These are phyloP conservation scores for Tremella yokohamensis DNA, from an alignment of 768 basidiomycete genomes.

Conservation along the genomic window DNA sequence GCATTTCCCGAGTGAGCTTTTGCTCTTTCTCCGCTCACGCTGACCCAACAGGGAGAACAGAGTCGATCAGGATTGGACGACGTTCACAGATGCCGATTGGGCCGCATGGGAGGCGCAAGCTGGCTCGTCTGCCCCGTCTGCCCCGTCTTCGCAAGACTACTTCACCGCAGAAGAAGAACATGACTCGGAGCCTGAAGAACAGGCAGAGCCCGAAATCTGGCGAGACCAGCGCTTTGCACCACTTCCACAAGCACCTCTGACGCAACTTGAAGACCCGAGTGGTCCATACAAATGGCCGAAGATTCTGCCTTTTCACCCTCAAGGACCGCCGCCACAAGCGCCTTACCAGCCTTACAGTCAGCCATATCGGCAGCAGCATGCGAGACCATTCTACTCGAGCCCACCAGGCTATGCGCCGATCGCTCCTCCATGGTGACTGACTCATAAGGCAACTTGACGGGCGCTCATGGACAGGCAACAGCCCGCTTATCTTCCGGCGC, in stretches of 20 bases:
- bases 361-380: neutral
- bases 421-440: neutral
- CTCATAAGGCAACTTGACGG: neutral
- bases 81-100: neutral
- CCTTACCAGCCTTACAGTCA: neutral
- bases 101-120: neutral
- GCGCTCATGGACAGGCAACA: neutral
- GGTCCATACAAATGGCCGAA: too few species aligned
- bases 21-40: neutral
- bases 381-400: neutral
- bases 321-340: too few species aligned
- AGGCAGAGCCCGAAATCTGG: too few species aligned
- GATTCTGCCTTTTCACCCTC: too few species aligned
- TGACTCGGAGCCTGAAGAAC: neutral
- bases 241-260: too few species aligned
- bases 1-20: slow-evolving; percentile 2
- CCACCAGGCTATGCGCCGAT: neutral
- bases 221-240: too few species aligned
- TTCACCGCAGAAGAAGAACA: neutral
- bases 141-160: neutral
- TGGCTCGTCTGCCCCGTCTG: neutral
- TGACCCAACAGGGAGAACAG: neutral
- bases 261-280: too few species aligned
- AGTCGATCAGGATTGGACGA: neutral
- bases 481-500: neutral